Conservation (phyloP, 2,329 filamentous ascomycete species). For the Aspergillus fructus region DNA sequence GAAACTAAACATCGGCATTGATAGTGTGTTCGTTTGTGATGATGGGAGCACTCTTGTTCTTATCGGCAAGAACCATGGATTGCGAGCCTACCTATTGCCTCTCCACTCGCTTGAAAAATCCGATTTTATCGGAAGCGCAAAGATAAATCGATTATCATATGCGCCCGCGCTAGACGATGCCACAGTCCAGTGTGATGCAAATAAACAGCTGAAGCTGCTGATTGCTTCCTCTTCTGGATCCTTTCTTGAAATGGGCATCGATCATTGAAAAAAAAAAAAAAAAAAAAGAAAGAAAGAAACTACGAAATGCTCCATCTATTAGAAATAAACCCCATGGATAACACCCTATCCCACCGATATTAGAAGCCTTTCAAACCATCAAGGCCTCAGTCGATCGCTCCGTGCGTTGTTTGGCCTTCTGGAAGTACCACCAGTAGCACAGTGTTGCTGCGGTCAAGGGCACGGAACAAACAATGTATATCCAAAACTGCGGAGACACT, state of each 20-base stretch:
- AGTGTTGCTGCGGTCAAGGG: slow-evolving; percentile 35
- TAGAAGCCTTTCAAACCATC: neutral
- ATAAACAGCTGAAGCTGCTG: neutral
- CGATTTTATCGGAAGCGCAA: neutral
- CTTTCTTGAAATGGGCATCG: neutral
- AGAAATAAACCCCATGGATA: neutral
- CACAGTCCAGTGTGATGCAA: neutral
- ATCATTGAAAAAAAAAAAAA: neutral
- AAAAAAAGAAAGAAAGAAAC: neutral
- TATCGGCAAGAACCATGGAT: slow-evolving; percentile 1
- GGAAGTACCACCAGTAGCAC: slow-evolving; percentile 20
- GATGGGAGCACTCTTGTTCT: neutral
- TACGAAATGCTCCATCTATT: neutral
- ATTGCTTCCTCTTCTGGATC: slow-evolving; percentile 2
- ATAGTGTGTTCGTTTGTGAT: slow-evolving; percentile 5
- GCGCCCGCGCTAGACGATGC: slow-evolving; percentile 2
- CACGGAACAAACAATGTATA: slow-evolving; percentile 34
- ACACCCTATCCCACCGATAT: neutral
- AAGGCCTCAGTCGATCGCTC: neutral
- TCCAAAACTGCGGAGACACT: slow-evolving; percentile 41
- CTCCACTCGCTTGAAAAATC: neutral
- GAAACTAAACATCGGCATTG: neutral
- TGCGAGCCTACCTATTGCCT: slow-evolving; percentile 4
- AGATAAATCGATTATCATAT: slow-evolving; percentile 6
- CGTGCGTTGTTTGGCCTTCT: slow-evolving; percentile 4